Percentiles rank a stretch among this genome's conserved stretches.
Evolutionary conservation across 2,329 filamentous ascomycete genomes (phyloP).

Genomic region (Lachnellula occidentalis): DNA sequence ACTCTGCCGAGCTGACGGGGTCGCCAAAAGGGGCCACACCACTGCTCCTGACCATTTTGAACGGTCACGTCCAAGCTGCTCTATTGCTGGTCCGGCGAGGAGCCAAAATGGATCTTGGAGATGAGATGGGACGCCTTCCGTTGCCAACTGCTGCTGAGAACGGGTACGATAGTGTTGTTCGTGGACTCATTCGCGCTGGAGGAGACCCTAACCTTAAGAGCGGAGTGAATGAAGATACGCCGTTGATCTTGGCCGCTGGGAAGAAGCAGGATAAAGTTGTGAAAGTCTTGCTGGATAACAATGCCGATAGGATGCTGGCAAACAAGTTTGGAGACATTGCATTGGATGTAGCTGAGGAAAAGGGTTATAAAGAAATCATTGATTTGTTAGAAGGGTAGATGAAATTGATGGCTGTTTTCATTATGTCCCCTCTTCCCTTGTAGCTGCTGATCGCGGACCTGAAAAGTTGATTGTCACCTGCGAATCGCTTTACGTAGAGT

Average conservation of each 20-base stretch:
- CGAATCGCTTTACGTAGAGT: too few species aligned
- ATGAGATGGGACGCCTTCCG: constrained; percentile 5
- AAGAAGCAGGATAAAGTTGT: constrained; percentile 11
- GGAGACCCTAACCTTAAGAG: constrained; percentile 11
- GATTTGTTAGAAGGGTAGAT: constrained; percentile 7
- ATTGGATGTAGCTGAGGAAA: constrained; percentile 18
- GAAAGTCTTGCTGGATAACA: constrained; percentile 8
- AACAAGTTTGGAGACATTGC: constrained; percentile 15
- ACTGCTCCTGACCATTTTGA: constrained; percentile 9
- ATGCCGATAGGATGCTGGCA: neutral
- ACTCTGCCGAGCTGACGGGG: neutral
- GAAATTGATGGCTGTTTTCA: too few species aligned
- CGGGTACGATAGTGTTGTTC: constrained; percentile 11
- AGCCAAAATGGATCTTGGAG: constrained; percentile 8
- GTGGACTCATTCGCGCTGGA: constrained; percentile 10
- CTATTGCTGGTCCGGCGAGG: constrained; percentile 10
- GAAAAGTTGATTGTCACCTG: too few species aligned
- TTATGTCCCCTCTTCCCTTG: too few species aligned
- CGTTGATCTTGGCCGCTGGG: constrained; percentile 7
- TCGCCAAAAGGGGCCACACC: neutral
- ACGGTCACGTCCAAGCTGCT: constrained; percentile 4
- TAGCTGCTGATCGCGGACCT: too few species aligned
- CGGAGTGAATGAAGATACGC: constrained; percentile 14
- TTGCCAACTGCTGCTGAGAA: constrained; percentile 7
- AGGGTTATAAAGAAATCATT: constrained; percentile 4